Conservation (phyloP, 768 basidiomycete species). For the Suillus tomentosus region DNA sequence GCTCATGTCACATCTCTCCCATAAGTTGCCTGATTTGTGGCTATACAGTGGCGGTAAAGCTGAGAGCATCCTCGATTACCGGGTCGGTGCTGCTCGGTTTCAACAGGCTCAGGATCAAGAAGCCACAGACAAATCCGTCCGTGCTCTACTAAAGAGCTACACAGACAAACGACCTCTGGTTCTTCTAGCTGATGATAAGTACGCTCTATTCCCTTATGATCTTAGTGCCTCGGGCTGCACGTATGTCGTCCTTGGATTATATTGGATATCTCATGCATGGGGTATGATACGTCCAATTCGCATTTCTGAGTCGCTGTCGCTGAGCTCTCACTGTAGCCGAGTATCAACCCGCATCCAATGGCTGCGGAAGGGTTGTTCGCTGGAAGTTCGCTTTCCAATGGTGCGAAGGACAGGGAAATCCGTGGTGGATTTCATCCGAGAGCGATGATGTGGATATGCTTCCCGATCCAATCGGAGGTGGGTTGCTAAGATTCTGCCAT, state of each 20-base stretch:
- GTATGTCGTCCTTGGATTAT: constrained; percentile 58
- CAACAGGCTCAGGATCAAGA: constrained; percentile 64
- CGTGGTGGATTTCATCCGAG: constrained; percentile 46
- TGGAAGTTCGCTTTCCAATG: constrained; percentile 87
- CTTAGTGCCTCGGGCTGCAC: constrained; percentile 49
- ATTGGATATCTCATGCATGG: constrained; percentile 69
- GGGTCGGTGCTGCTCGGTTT: constrained; percentile 40
- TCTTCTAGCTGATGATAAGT: constrained; percentile 75
- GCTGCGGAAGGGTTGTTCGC: constrained; percentile 58
- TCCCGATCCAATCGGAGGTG: background rate
- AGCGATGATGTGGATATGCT: background rate
- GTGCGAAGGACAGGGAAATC: constrained; percentile 68
- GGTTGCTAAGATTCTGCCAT: too few relatives aligned
- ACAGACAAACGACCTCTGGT: constrained; percentile 58
- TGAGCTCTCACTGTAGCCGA: constrained; percentile 48
- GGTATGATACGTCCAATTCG: constrained; percentile 14
- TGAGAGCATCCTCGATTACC: constrained; percentile 49
- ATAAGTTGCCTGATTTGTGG: constrained; percentile 7
- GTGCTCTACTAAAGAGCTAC: constrained; percentile 64
- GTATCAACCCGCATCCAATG: constrained; percentile 52
- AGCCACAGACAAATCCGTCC: constrained; percentile 69
- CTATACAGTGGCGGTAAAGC: constrained; percentile 64
- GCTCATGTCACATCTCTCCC: constrained; percentile 19
- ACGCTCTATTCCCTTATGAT: constrained; percentile 72
- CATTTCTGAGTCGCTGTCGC: constrained; percentile 18